A percentile compares a stretch with the other conserved stretches of the same genome.
These are phyloP conservation scores for Amphichorda felina DNA, from an alignment of 2,329 filamentous ascomycete genomes.

Conservation along the genomic window DNA sequence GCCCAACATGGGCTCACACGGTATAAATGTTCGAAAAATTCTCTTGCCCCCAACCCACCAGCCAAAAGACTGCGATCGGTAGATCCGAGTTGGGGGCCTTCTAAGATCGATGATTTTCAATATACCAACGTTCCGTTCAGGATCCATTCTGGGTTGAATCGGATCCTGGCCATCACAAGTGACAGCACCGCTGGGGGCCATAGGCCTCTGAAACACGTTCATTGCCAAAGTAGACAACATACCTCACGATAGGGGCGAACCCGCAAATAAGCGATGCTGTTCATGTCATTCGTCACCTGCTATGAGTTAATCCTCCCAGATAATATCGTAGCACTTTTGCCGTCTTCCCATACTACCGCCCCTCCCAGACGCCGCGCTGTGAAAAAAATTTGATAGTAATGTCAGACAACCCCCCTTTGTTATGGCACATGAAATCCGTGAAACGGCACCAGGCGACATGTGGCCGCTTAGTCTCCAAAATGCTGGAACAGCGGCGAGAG, in stretches of 20 bases:
- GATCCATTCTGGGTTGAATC: conserved; percentile 54
- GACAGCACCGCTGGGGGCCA: conserved; percentile 59
- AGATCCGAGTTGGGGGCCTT: conserved; percentile 21
- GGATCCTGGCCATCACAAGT: conserved; percentile 59
- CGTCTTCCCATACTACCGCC: neutral
- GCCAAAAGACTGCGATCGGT: conserved; percentile 12
- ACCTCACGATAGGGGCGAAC: neutral
- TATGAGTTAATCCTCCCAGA: neutral
- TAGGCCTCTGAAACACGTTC: neutral
- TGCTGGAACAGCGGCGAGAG: conserved; percentile 61
- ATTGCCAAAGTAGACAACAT: neutral
- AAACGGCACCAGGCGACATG: too few relatives aligned
- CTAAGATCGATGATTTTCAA: conserved; percentile 22
- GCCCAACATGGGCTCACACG: too few relatives aligned
- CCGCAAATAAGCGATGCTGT: neutral
- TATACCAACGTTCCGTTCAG: conserved; percentile 82
- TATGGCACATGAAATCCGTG: too few relatives aligned
- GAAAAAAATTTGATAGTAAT: neutral
- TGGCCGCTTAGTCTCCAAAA: conserved; percentile 35
- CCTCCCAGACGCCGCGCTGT: conserved; percentile 3
- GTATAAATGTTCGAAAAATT: conserved; percentile 23
- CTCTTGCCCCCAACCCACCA: conserved; percentile 26
- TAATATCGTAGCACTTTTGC: neutral
- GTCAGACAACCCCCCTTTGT: too few relatives aligned
- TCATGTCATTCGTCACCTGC: neutral